These are phyloP conservation scores for Cryptosporidium ubiquitum DNA, from an alignment of 169 alveolate genomes.

Conservation along the genomic window DNA sequence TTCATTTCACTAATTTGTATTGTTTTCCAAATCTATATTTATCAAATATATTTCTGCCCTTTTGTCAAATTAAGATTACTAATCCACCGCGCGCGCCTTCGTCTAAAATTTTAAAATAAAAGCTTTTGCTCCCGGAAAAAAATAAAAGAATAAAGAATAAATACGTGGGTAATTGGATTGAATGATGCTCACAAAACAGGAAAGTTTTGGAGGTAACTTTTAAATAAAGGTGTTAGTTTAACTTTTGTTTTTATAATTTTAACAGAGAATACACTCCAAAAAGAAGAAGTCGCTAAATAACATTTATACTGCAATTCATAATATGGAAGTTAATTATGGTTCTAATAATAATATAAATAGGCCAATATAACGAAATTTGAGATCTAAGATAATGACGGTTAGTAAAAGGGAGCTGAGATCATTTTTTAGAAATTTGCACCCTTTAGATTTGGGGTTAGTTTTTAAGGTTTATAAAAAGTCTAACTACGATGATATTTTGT, in stretches of 20 bases:
- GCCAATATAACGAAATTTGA: neutral
- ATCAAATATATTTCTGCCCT: neutral
- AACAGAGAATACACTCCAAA: neutral
- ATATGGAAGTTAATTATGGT: neutral
- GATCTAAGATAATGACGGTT: neutral
- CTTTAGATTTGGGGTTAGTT: constrained; percentile 28
- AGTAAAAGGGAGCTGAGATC: constrained; percentile 28
- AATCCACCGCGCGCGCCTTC: constrained; percentile 14
- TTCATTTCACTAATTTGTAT: constrained; percentile 9
- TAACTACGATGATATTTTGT: constrained; percentile 1
- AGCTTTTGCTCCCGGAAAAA: neutral
- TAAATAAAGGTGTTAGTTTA: neutral
- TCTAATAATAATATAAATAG: neutral
- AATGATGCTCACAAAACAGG: neutral
- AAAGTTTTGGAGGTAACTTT: neutral
- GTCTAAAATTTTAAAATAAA: neutral
- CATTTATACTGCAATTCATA: neutral
- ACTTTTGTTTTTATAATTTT: neutral
- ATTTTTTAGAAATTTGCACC: constrained; percentile 16
- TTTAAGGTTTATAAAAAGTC: constrained; percentile 3
- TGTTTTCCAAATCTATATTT: no score
- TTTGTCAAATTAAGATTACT: neutral
- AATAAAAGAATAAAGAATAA: neutral
- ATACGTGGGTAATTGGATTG: neutral
- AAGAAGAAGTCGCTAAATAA: neutral